These are phyloP conservation scores for Kodamaea sagamina DNA, from an alignment of 805 yeast genomes.

Conservation along the genomic window DNA sequence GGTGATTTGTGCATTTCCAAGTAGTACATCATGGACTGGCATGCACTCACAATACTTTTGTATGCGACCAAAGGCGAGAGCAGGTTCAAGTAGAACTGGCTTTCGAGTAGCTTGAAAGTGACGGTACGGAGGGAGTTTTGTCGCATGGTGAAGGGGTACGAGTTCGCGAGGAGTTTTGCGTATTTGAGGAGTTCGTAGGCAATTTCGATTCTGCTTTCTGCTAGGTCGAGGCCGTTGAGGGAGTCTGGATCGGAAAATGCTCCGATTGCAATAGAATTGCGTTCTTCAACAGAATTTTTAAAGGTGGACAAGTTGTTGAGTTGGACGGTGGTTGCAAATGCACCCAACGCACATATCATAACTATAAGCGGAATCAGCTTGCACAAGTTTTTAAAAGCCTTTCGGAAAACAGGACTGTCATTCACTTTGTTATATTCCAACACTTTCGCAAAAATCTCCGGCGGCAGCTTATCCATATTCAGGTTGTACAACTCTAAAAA, in stretches of 20 bases:
- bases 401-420: constrained; percentile 21
- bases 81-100: constrained; percentile 30
- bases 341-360: constrained; percentile 36
- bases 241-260: constrained; percentile 18
- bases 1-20: constrained; percentile 21
- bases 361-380: constrained; percentile 28
- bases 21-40: constrained; percentile 33
- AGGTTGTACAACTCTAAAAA: constrained; percentile 16
- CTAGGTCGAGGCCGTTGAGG: constrained; percentile 12
- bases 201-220: constrained; percentile 23
- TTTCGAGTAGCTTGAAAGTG: constrained; percentile 24
- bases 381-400: constrained; percentile 24
- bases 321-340: constrained; percentile 32
- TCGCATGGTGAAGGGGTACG: constrained; percentile 24
- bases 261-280: constrained; percentile 22
- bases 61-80: constrained; percentile 32
- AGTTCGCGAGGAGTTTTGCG: constrained; percentile 21
- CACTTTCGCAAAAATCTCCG: constrained; percentile 17
- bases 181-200: constrained; percentile 26
- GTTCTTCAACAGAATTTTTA: constrained; percentile 30
- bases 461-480: constrained; percentile 13
- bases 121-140: constrained; percentile 21
- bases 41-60: constrained; percentile 26
- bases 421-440: constrained; percentile 18
- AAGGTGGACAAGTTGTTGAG: constrained; percentile 35